A percentile compares a stretch with the other conserved stretches of the same genome.
Conservation (phyloP, 768 basidiomycete species). For the Asterophora lycoperdoides region DNA sequence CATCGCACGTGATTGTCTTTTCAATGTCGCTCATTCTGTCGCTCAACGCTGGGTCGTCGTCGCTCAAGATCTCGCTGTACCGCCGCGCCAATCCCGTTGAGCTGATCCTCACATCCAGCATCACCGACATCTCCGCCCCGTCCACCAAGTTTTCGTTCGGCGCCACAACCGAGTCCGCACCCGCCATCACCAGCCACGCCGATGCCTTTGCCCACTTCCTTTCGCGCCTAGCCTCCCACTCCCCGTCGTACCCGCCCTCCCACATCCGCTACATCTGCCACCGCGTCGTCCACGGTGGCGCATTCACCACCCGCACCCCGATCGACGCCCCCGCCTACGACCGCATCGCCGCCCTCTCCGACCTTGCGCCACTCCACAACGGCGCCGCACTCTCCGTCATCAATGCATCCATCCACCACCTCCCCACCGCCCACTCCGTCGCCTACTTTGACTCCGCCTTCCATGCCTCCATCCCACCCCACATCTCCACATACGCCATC, state of each 20-base stretch:
- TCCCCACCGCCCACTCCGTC: constrained; percentile 69
- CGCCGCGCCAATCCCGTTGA: constrained; percentile 24
- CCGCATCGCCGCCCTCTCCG: constrained; percentile 70
- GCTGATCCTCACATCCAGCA: constrained; percentile 47
- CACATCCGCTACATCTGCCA: constrained; percentile 61
- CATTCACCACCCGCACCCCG: constrained; percentile 63
- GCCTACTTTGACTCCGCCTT: constrained; percentile 90
- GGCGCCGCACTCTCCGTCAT: constrained; percentile 59
- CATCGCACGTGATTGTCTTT: no score
- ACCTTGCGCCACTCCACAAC: constrained; percentile 77
- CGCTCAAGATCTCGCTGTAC: constrained; percentile 79
- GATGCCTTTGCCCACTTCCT: constrained; percentile 64
- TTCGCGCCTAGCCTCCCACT: constrained; percentile 39
- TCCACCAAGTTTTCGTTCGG: constrained; percentile 49
- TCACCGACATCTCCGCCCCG: constrained; percentile 55
- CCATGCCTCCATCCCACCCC: constrained; percentile 69
- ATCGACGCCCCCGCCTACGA: constrained; percentile 66
- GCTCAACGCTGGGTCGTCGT: constrained; percentile 80
- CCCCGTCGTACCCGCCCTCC: constrained; percentile 31
- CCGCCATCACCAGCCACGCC: constrained; percentile 53
- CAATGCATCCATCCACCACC: constrained; percentile 50
- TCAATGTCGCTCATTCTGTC: constrained; percentile 48
- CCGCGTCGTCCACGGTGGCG: constrained; percentile 85
- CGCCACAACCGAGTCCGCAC: constrained; percentile 21
- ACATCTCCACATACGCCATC: constrained; percentile 80